Evolutionary conservation across 768 basidiomycete genomes (phyloP).

Genomic region (Trametes meyenii): DNA sequence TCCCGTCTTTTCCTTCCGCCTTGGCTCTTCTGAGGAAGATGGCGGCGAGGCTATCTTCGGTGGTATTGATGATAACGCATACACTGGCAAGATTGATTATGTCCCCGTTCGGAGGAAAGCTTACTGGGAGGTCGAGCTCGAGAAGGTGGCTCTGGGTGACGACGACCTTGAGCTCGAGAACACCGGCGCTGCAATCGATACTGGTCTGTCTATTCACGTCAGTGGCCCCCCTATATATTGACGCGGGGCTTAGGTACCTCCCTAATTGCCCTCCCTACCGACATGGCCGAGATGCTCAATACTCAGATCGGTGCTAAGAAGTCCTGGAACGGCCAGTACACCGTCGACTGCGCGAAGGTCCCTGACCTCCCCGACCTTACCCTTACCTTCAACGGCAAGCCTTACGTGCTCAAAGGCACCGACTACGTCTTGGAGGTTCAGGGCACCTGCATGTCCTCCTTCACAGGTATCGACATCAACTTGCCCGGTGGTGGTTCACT

Average conservation of each 20-base stretch:
- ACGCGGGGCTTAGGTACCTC: constrained; percentile 69
- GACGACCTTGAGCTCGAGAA: constrained; percentile 89
- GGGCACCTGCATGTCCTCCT: constrained; percentile 92
- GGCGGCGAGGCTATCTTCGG: constrained; percentile 93
- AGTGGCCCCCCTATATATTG: background rate
- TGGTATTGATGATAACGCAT: constrained; percentile 78
- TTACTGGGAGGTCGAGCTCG: constrained; percentile 97
- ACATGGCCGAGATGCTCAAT: constrained; percentile 98
- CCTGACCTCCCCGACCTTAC: constrained; percentile 81
- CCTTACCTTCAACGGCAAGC: constrained; percentile 80
- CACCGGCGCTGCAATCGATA: constrained; percentile 93
- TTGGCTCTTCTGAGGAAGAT: constrained; percentile 85
- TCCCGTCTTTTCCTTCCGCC: constrained; percentile 92
- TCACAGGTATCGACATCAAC: constrained; percentile 91
- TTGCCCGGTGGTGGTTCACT: constrained; percentile 69
- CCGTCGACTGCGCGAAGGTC: constrained; percentile 85
- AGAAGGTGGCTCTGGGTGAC: constrained; percentile 81
- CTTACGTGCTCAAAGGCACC: constrained; percentile 75
- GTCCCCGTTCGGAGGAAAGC: constrained; percentile 93
- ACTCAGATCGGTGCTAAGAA: constrained; percentile 91
- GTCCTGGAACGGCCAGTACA: constrained; percentile 96
- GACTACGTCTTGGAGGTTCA: constrained; percentile 93
- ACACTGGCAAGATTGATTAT: constrained; percentile 79
- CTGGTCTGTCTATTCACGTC: constrained; percentile 48
- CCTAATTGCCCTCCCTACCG: constrained; percentile 89